phyloP scores from a whole-genome alignment of 2,329 filamentous ascomycete species.

The Penicillium sp. region DNA sequence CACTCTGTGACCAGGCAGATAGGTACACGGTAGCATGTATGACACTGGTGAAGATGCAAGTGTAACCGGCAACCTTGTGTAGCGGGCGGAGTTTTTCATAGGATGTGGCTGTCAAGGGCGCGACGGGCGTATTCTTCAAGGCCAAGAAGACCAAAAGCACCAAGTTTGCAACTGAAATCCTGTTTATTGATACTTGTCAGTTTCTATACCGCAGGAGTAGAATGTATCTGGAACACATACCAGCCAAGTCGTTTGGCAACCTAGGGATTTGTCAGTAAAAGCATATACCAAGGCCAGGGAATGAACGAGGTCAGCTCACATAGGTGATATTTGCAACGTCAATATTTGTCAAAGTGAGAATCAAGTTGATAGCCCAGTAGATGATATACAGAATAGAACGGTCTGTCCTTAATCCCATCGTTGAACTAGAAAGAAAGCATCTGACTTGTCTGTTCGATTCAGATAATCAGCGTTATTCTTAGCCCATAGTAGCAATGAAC shows the following conservation, averaged over 20 bases:
- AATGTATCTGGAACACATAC: not conserved
- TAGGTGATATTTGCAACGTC: not conserved
- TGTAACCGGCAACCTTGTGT: constrained; percentile 20
- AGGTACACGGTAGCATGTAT: constrained; percentile 4
- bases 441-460: not conserved
- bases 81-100: constrained; percentile 22
- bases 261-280: not conserved
- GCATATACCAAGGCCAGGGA: not conserved
- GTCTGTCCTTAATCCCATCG: constrained; percentile 2
- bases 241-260: constrained; percentile 14
- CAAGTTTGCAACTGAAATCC: constrained; percentile 17
- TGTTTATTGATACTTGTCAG: not conserved
- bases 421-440: constrained; percentile 2
- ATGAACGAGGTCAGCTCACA: not conserved
- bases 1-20: constrained; percentile 2
- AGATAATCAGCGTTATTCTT: not conserved
- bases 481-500: not conserved
- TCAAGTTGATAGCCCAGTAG: constrained; percentile 14
- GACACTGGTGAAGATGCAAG: constrained; percentile 13
- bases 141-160: constrained; percentile 17
- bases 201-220: not conserved
- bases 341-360: constrained; percentile 6
- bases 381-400: constrained; percentile 9
- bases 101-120: constrained; percentile 14
- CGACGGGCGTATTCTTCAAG: constrained; percentile 18